Evolutionary conservation across 2,329 filamentous ascomycete genomes (phyloP).

Genomic region (Fusarium xylarioides): DNA sequence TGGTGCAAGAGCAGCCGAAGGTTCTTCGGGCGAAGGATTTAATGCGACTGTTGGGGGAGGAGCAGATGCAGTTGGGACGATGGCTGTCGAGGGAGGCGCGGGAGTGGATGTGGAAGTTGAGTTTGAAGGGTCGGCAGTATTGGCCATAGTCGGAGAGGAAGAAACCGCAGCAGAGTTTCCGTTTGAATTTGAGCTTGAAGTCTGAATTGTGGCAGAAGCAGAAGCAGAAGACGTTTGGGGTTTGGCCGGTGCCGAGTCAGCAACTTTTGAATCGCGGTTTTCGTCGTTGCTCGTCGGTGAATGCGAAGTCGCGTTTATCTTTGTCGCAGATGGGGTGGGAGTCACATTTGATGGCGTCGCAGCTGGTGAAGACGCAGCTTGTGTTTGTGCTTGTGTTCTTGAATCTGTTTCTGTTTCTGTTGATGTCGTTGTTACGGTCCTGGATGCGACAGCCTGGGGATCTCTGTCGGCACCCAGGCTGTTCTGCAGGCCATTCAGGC

Average conservation of each 20-base stretch:
- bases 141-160: not conserved
- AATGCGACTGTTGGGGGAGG: slow-evolving; percentile 3
- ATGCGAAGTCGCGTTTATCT: slow-evolving; percentile 19
- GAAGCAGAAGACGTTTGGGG: not conserved
- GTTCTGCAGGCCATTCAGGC: slow-evolving; percentile 45
- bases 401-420: slow-evolving; percentile 10
- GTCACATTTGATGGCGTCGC: slow-evolving; percentile 17
- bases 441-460: slow-evolving; percentile 36
- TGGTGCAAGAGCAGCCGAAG: slow-evolving; percentile 4
- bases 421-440: slow-evolving; percentile 13
- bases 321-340: slow-evolving; percentile 15
- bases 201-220: slow-evolving; percentile 6
- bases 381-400: not conserved
- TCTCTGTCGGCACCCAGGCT: slow-evolving; percentile 35
- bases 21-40: slow-evolving; percentile 6
- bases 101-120: slow-evolving; percentile 23
- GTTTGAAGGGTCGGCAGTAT: slow-evolving; percentile 7
- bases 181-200: slow-evolving; percentile 2
- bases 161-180: slow-evolving; percentile 1
- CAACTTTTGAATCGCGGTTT: slow-evolving; percentile 22
- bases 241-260: slow-evolving; percentile 7
- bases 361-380: slow-evolving; percentile 7
- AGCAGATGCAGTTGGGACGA: slow-evolving; percentile 1
- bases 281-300: slow-evolving; percentile 23
- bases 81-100: slow-evolving; percentile 9